phyloP scores from a whole-genome alignment of 345 rosid species.

The Citrus trifoliata region DNA sequence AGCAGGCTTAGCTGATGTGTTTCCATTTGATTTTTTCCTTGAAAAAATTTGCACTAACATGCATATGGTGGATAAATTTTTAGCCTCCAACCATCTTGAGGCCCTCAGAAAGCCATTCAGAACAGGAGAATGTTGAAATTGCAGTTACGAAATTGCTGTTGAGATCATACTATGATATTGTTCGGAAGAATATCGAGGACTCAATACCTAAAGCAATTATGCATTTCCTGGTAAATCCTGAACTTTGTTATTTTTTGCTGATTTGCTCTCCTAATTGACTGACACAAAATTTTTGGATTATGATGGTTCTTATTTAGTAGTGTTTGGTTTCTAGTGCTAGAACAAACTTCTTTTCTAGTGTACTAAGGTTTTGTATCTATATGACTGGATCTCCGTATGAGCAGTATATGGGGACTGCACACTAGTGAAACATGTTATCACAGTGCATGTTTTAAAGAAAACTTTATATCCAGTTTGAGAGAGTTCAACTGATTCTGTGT shows the following conservation, averaged over 20 bases:
- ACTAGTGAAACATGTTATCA: not conserved
- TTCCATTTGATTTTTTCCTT: not conserved
- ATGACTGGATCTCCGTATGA: not conserved
- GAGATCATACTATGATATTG: conserved; percentile 91
- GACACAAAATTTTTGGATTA: not conserved
- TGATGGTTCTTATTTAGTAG: not conserved
- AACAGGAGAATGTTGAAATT: conserved; percentile 78
- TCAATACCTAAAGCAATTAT: conserved; percentile 89
- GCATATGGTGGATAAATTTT: conserved; percentile 19
- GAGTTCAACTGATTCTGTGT: conserved; percentile 2
- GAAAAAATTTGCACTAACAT: conserved; percentile 7
- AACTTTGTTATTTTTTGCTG: not conserved
- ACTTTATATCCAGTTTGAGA: not conserved
- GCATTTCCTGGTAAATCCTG: conserved; percentile 79
- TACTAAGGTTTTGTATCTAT: not conserved
- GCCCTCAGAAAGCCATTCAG: conserved; percentile 85
- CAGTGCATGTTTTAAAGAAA: not conserved
- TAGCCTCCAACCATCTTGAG: conserved; percentile 91
- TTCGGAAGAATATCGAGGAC: conserved; percentile 90
- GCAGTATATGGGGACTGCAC: not conserved
- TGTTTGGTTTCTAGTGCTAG: not conserved
- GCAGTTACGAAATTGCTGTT: conserved; percentile 74
- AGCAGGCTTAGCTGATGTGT: not conserved
- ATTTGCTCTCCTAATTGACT: not conserved
- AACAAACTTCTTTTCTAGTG: not conserved